A percentile compares a stretch with the other conserved stretches of the same genome.
These are phyloP conservation scores for Sporothrix phasma DNA, from an alignment of 2,329 filamentous ascomycete genomes.

Conservation along the genomic window DNA sequence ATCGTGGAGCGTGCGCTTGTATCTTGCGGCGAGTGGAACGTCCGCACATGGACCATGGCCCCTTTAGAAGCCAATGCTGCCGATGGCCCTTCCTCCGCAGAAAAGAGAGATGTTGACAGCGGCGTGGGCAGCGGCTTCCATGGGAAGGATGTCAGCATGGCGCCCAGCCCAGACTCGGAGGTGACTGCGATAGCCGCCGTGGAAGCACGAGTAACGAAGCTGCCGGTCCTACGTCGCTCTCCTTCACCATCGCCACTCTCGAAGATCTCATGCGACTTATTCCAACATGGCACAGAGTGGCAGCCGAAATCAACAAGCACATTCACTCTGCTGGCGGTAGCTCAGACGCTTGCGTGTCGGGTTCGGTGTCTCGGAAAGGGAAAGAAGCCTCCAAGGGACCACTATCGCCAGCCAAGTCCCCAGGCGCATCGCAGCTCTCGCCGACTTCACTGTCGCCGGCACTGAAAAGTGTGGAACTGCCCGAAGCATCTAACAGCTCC, in stretches of 20 bases:
- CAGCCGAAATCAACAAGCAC: conserved; percentile 54
- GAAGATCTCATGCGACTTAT: conserved; percentile 58
- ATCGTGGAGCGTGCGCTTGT: conserved; percentile 55
- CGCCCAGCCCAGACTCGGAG: background rate
- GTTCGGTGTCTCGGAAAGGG: background rate
- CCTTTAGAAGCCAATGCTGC: background rate
- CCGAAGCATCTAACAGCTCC: background rate
- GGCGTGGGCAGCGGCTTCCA: background rate
- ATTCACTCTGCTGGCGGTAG: conserved; percentile 21
- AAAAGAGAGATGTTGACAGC: conserved; percentile 4
- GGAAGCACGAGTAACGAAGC: conserved; percentile 15
- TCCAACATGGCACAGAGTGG: conserved; percentile 64
- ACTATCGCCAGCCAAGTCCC: too few relatives aligned
- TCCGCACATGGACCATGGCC: conserved; percentile 26
- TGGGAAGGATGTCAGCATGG: background rate
- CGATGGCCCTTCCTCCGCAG: background rate
- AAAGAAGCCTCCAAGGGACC: background rate
- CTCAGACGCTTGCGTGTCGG: background rate
- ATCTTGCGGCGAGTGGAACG: conserved; percentile 34
- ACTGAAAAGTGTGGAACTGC: background rate
- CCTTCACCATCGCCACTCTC: conserved; percentile 19
- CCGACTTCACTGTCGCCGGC: background rate
- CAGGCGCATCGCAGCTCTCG: background rate
- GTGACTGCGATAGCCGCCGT: conserved; percentile 14
- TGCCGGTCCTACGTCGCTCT: conserved; percentile 29